Base-by-base conservation (phyloP, 306 rosid genomes). In the Quercus parvula region DNA sequence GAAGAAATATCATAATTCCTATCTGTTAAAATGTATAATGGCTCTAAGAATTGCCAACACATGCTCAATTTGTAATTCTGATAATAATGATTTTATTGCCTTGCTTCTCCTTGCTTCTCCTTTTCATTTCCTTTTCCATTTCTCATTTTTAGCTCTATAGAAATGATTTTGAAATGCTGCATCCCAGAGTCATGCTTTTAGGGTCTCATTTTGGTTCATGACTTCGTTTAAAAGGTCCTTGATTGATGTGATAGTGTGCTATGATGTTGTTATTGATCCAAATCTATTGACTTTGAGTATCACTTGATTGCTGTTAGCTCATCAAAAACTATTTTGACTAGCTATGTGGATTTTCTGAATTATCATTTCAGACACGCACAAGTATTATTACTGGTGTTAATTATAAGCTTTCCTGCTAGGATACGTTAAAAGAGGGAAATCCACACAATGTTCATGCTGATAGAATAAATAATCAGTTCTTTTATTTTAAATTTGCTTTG, bases 351-450 rank as follows among this genome's bases (percentile, higher is more conserved):
- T n/a, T 41, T 41, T 33, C 28, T 33, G 13, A 19, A 14, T 8
- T 68, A 2, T 68, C 72, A 19, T 68, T 68, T 10, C 14, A 68
- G 54, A 63, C 19, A 33, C 11, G 2, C 5, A 33, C n/a, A 46
- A 18, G 35, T 68, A 2, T 35, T 62, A 14, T 63, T 62, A 4
- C 38, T 27, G 15, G 41, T 62, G 69, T 27, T 63, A 15, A 49
- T 28, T 25, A 19, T 27, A 31, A 35, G 17, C 75, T 78, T 54
- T 58, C 38, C 56, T 75, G 6, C 78, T 74, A 77, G 25, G 28
- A 58, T 74, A 58, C 81, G 64, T 71, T 62, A 70, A 73, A 33
- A 58, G 27, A 52, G 77, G 61, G 77, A 79, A 54, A 67, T 46
- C 17, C 28, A 2, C 24, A 5, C n/a, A 67, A 35, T 67, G 72